Base-by-base conservation (phyloP, 2,329 filamentous ascomycete genomes). In the Biscogniauxia marginata region DNA sequence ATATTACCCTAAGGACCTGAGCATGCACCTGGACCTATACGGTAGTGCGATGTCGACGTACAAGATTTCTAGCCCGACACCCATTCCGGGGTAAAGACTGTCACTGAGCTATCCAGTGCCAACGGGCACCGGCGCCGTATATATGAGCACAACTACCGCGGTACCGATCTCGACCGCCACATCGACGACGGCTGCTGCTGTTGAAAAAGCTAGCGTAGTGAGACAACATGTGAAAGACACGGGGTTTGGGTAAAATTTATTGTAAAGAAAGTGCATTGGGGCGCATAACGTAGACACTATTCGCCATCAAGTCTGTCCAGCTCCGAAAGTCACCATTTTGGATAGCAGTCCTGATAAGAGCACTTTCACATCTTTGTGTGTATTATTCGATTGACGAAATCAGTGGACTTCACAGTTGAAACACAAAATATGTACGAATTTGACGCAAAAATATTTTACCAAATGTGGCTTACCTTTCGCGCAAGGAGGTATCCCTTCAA, bases 11-110 rank as follows among this genome's bases (percentile, higher is more conserved):
- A 50, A 61, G 13, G 66, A 69, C 21, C 56, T 60, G 1, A 68
- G 66, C 43, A 53, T 70, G 24, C 57, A 63, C 20, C 44, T 69
- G 9, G 58, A 69, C 50, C 68, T 70, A 24, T 65, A 61, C n/a
- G 49, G 52, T 2, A 58, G 57, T 1, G 11, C 30, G 30, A 20
- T 67, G 4, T 63, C 57, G 8, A 58, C 60, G 3, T 69, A 70
- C 25, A 58, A 54, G 18, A 67, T 69, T 11, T 67, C 67, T 4
- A 67, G 67, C 0, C 67, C 67, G 20, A 22, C 63, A n/a, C 56
- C 61, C 19, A 64, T 67, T 11, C 57, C 1, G 55, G 51, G 6
- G 46, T 53, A 4, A 56, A 49, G 23, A 57, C 55, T 50, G 25
- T 46, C 51, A 19, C 46, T 65, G 3, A 66, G 63, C 46, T 63